Conservation (phyloP, 805 yeast species). For the Ogataea paraovalis region DNA sequence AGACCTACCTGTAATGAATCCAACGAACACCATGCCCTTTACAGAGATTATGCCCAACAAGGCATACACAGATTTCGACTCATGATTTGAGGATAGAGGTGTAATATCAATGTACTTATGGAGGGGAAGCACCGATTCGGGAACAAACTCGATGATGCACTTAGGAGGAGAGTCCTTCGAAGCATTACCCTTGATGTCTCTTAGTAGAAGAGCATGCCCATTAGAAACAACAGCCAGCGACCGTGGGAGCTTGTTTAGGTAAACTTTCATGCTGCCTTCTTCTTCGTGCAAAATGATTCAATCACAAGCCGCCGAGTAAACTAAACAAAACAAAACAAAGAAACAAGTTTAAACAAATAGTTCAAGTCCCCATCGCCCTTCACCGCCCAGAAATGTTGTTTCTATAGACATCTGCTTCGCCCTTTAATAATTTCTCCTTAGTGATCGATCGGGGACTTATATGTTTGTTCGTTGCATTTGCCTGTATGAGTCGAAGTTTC, state of each 20-base stretch:
- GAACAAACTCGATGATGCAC: slow-evolving; percentile 53
- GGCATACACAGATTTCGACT: slow-evolving; percentile 36
- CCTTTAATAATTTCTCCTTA: no score
- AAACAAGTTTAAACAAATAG: neutral
- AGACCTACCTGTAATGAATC: slow-evolving; percentile 50
- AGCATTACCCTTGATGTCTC: slow-evolving; percentile 36
- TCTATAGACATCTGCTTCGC: no score
- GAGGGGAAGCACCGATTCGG: slow-evolving; percentile 36
- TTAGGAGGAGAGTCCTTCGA: slow-evolving; percentile 29
- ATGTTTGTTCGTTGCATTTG: no score
- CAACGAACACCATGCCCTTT: slow-evolving; percentile 52
- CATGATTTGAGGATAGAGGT: slow-evolving; percentile 21
- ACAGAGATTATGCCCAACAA: slow-evolving; percentile 58
- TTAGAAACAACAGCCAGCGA: slow-evolving; percentile 62
- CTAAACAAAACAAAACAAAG: neutral
- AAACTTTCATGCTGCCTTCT: slow-evolving; percentile 68
- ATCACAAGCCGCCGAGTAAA: no score
- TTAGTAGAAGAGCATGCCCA: slow-evolving; percentile 55
- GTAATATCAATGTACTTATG: slow-evolving; percentile 40
- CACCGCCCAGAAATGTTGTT: neutral
- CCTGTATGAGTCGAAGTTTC: no score
- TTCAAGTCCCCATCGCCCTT: no score
- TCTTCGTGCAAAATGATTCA: no score
- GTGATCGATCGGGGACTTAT: no score
- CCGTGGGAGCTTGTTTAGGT: slow-evolving; percentile 61